Evolutionary conservation across 2,329 filamentous ascomycete genomes (phyloP).

Genomic region (Talaromyces marneffei): DNA sequence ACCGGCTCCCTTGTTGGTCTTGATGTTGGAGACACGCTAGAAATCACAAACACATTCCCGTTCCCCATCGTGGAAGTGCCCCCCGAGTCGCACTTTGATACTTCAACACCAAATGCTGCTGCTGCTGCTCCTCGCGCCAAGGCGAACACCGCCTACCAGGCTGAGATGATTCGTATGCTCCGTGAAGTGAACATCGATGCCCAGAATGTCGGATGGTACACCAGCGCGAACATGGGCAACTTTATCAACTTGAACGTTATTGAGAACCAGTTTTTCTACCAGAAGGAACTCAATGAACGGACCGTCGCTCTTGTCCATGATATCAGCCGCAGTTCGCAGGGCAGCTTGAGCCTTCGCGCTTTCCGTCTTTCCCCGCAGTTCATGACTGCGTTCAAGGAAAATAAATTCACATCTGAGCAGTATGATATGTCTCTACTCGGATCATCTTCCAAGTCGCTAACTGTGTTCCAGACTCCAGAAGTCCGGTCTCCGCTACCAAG

Average conservation of each 20-base stretch:
- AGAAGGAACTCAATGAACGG: constrained; percentile 81
- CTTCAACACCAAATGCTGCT: constrained; percentile 63
- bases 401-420: constrained; percentile 95
- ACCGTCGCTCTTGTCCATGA: constrained; percentile 90
- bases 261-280: constrained; percentile 97
- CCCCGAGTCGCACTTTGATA: constrained; percentile 65
- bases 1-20: constrained; percentile 91
- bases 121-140: constrained; percentile 88
- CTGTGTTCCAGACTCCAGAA: constrained; percentile 69
- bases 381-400: constrained; percentile 89
- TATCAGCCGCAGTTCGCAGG: constrained; percentile 89
- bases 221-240: constrained; percentile 96
- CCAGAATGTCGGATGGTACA: constrained; percentile 98
- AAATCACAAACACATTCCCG: constrained; percentile 92
- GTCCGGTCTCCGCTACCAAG: constrained; percentile 85
- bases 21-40: constrained; percentile 73
- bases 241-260: constrained; percentile 92
- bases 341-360: constrained; percentile 79
- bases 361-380: constrained; percentile 85
- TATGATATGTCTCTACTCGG: constrained; percentile 43
- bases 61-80: constrained; percentile 78
- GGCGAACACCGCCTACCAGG: constrained; percentile 80
- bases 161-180: constrained; percentile 94
- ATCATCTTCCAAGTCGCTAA: constrained; percentile 18
- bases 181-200: constrained; percentile 98